phyloP scores from a whole-genome alignment of 208 protist species.

The Wallacemonas sp. region DNA sequence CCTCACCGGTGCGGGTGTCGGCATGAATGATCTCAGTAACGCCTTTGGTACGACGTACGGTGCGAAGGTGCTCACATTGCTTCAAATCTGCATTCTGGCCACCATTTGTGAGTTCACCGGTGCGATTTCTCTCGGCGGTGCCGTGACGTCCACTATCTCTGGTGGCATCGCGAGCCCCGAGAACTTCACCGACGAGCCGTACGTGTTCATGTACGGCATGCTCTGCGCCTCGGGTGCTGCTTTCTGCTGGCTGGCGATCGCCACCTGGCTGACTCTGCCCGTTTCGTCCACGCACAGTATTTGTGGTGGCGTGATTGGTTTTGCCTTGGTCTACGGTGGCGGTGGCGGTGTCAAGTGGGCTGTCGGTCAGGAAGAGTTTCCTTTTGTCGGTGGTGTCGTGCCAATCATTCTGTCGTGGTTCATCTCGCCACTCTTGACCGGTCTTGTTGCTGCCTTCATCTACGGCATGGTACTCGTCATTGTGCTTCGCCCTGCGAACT shows the following conservation, averaged over 20 bases:
- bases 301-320: constrained; percentile 75
- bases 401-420: constrained; percentile 83
- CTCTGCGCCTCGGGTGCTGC: constrained; percentile 61
- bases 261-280: constrained; percentile 61
- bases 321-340: constrained; percentile 78
- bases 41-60: constrained; percentile 90
- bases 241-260: constrained; percentile 66
- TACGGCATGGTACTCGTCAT: constrained; percentile 46
- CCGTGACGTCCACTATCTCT: constrained; percentile 79
- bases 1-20: constrained; percentile 73
- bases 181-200: constrained; percentile 57
- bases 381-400: constrained; percentile 65
- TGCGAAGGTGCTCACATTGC: constrained; percentile 71
- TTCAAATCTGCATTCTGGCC: constrained; percentile 78
- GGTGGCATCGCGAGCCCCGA: constrained; percentile 62
- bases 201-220: constrained; percentile 86
- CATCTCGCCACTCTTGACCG: constrained; percentile 74
- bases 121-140: constrained; percentile 58
- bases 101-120: constrained; percentile 83
- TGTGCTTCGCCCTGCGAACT: constrained; percentile 60
- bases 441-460: constrained; percentile 48
- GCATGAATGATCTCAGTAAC: constrained; percentile 92
- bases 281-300: constrained; percentile 85
- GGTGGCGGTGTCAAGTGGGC: constrained; percentile 56
- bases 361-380: constrained; percentile 46